Conservation (phyloP, 164 flowering plant genomes). For the Dillenia turbinata region DNA sequence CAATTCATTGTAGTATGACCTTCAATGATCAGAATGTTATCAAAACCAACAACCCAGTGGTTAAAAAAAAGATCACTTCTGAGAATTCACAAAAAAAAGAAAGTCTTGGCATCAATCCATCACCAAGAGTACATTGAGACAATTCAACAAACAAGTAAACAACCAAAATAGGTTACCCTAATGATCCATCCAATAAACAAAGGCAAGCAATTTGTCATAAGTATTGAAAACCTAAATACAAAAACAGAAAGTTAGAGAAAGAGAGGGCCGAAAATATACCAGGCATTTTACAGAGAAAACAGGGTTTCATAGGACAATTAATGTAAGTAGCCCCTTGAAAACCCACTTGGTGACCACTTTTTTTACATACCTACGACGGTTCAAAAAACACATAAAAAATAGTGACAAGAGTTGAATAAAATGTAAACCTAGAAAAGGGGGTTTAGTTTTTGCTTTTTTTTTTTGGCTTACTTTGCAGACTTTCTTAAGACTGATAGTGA, state of each 20-base stretch:
- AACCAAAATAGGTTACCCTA: not conserved
- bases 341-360: conserved; percentile 89
- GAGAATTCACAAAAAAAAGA: not conserved
- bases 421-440: not conserved
- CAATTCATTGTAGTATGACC: conserved; percentile 82
- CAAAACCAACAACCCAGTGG: not conserved
- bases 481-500: conserved; percentile 76
- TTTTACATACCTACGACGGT: conserved; percentile 68
- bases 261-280: conserved; percentile 31
- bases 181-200: not conserved
- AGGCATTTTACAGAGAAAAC: conserved; percentile 90
- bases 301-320: conserved; percentile 95
- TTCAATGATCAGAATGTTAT: conserved; percentile 15
- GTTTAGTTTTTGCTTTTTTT: no score
- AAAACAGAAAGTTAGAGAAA: not conserved
- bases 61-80: not conserved
- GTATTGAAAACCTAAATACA: not conserved
- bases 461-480: conserved; percentile 74
- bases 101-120: not conserved
- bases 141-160: no score
- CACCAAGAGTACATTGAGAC: no score
- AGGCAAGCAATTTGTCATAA: not conserved
- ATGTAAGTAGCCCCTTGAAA: conserved; percentile 91
- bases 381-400: not conserved
- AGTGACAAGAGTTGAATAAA: not conserved